Evolutionary conservation across 2,329 filamentous ascomycete species (phyloP).

Genomic region (Podosphaera fusca): DNA sequence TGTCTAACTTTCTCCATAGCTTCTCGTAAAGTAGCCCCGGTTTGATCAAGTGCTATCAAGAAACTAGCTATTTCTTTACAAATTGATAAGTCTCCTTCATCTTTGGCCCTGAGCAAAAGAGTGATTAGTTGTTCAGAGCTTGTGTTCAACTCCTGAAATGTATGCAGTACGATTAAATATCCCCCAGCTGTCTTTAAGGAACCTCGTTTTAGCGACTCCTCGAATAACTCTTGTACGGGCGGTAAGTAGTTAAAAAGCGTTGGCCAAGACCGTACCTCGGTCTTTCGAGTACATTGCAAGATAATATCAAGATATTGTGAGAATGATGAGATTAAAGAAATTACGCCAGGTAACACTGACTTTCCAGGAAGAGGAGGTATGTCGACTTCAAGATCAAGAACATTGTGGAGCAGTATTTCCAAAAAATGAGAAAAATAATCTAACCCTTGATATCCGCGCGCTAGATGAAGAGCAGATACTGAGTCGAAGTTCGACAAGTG

Average conservation of each 20-base stretch:
- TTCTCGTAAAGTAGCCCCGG: slow-evolving; percentile 53
- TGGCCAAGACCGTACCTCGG: slow-evolving; percentile 82
- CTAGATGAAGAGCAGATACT: slow-evolving; percentile 58
- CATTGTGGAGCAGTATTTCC: slow-evolving; percentile 77
- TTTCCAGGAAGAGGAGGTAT: slow-evolving; percentile 37
- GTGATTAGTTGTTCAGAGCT: slow-evolving; percentile 60
- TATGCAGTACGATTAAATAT: slow-evolving; percentile 86
- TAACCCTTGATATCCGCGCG: slow-evolving; percentile 64
- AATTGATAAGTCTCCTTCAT: slow-evolving; percentile 78
- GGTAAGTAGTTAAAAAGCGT: slow-evolving; percentile 83
- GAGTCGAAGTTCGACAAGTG: slow-evolving; percentile 55
- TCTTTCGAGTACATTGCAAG: slow-evolving; percentile 91
- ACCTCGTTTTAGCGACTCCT: slow-evolving; percentile 67
- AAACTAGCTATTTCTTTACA: slow-evolving; percentile 93
- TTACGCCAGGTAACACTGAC: slow-evolving; percentile 38
- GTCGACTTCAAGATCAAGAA: slow-evolving; percentile 87
- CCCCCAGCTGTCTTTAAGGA: slow-evolving; percentile 87
- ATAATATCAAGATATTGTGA: slow-evolving; percentile 83
- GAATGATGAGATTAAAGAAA: slow-evolving; percentile 46
- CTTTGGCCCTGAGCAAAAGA: slow-evolving; percentile 57
- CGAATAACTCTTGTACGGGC: slow-evolving; percentile 75
- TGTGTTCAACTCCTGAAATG: slow-evolving; percentile 43
- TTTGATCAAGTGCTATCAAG: slow-evolving; percentile 73
- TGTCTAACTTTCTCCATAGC: slow-evolving; percentile 38
- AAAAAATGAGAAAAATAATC: slow-evolving; percentile 85